These are phyloP conservation scores for Piloderma croceum DNA, from an alignment of 768 basidiomycete species.

Conservation along the genomic window DNA sequence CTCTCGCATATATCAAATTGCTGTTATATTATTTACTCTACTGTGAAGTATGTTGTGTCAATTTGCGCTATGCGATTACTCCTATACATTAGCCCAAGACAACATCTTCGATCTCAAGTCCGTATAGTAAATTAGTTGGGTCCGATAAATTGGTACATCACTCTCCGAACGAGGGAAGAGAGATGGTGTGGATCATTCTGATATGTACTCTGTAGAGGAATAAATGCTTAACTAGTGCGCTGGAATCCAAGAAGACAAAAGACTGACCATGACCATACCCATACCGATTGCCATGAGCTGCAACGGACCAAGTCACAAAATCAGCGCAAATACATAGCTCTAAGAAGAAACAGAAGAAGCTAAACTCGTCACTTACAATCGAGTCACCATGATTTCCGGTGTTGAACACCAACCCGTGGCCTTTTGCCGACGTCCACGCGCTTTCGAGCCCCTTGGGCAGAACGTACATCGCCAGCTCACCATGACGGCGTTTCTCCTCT, in stretches of 20 bases:
- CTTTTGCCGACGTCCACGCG: conserved; percentile 76
- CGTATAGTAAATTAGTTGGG: conserved; percentile 75
- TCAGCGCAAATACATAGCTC: conserved; percentile 1
- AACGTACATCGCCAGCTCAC: conserved; percentile 89
- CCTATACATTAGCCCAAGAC: too few species aligned
- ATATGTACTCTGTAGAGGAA: conserved; percentile 60
- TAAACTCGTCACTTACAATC: conserved; percentile 52
- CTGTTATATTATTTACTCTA: too few species aligned
- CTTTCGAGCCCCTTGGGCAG: conserved; percentile 89
- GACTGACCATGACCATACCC: conserved; percentile 84
- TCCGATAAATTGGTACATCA: conserved; percentile 86
- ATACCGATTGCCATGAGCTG: conserved; percentile 71
- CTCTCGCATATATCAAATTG: too few species aligned
- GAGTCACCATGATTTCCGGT: conserved; percentile 67
- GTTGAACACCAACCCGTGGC: conserved; percentile 67
- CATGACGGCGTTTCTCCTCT: conserved; percentile 83
- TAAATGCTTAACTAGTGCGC: neutral
- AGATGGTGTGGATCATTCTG: conserved; percentile 78
- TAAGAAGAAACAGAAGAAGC: conserved; percentile 3
- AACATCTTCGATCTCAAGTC: too few species aligned
- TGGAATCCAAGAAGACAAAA: neutral
- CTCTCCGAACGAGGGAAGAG: conserved; percentile 71
- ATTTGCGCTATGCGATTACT: too few species aligned
- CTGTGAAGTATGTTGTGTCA: too few species aligned
- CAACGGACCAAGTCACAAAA: conserved; percentile 1